A percentile compares a stretch with the other conserved stretches of the same genome.
Evolutionary conservation across 352 stramenopile genomes (phyloP).

Genomic region (Phytophthora capsici): DNA sequence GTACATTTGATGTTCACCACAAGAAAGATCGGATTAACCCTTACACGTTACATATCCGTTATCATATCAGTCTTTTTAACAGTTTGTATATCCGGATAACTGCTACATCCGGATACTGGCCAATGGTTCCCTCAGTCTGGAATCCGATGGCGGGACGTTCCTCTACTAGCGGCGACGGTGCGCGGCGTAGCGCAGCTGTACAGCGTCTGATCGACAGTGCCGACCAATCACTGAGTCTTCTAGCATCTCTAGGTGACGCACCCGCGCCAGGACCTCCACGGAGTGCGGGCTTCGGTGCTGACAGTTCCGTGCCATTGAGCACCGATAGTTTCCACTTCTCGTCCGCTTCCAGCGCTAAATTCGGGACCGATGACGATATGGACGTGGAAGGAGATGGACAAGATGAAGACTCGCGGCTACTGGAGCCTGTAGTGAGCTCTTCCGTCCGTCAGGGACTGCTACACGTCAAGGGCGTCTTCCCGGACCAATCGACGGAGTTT

Average conservation of each 20-base stretch:
- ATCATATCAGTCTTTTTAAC: no score
- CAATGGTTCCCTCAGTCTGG: slow-evolving; percentile 19
- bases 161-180: slow-evolving; percentile 16
- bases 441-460: slow-evolving; percentile 61
- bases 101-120: slow-evolving; percentile 6
- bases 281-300: slow-evolving; percentile 12
- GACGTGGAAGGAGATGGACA: slow-evolving; percentile 3
- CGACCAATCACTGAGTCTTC: slow-evolving; percentile 69
- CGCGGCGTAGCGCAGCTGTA: slow-evolving; percentile 54
- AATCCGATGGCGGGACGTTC: slow-evolving; percentile 36
- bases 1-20: slow-evolving; percentile 12
- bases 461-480: slow-evolving; percentile 86
- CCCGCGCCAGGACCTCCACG: slow-evolving; percentile 7
- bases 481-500: slow-evolving; percentile 84
- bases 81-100: neutral
- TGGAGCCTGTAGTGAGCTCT: slow-evolving; percentile 53
- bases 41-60: no score
- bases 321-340: slow-evolving; percentile 52
- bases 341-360: slow-evolving; percentile 5
- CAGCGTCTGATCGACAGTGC: slow-evolving; percentile 83
- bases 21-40: slow-evolving; percentile 9
- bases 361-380: slow-evolving; percentile 16
- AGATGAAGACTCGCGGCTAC: slow-evolving; percentile 19
- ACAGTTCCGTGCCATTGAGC: slow-evolving; percentile 24
- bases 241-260: slow-evolving; percentile 67